Percentiles rank a stretch among this genome's conserved stretches.
phyloP scores from a whole-genome alignment of 805 yeast genomes.

The Wickerhamomyces xylosicus region DNA sequence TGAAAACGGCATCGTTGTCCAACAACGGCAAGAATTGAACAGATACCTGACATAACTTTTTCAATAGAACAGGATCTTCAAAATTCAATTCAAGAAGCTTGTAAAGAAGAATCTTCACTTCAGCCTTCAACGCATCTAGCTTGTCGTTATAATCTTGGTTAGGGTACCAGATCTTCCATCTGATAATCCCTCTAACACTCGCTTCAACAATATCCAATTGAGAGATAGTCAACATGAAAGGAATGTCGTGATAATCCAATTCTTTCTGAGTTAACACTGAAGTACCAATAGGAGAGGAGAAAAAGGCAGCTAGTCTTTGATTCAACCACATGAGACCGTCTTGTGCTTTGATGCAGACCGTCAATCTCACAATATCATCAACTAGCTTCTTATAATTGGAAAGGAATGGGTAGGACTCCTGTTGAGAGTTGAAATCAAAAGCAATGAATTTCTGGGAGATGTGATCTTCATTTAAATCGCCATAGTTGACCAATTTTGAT shows the following conservation, averaged over 20 bases:
- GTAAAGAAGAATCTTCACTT: conserved; percentile 63
- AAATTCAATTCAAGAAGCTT: conserved; percentile 65
- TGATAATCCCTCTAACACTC: conserved; percentile 79
- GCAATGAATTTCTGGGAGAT: conserved; percentile 57
- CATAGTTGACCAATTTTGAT: conserved; percentile 66
- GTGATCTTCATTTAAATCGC: conserved; percentile 54
- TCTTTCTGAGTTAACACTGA: conserved; percentile 45
- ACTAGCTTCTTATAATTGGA: conserved; percentile 72
- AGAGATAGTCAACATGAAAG: conserved; percentile 66
- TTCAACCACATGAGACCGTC: conserved; percentile 80
- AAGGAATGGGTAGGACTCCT: conserved; percentile 70
- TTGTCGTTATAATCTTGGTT: conserved; percentile 40
- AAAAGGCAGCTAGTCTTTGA: conserved; percentile 58
- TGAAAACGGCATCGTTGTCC: conserved; percentile 74
- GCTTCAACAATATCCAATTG: conserved; percentile 85
- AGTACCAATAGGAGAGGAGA: conserved; percentile 59
- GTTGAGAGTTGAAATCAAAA: conserved; percentile 80
- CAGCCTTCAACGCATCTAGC: conserved; percentile 39
- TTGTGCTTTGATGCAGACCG: conserved; percentile 77
- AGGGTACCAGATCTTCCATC: conserved; percentile 92
- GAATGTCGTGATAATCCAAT: conserved; percentile 49
- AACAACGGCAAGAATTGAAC: conserved; percentile 91
- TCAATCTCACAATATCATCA: conserved; percentile 84
- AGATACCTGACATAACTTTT: conserved; percentile 82
- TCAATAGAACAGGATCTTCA: conserved; percentile 68